Percentiles rank a stretch among this genome's conserved stretches.
Evolutionary conservation across 345 rosid genomes (phyloP).

Genomic region (Populus alba): DNA sequence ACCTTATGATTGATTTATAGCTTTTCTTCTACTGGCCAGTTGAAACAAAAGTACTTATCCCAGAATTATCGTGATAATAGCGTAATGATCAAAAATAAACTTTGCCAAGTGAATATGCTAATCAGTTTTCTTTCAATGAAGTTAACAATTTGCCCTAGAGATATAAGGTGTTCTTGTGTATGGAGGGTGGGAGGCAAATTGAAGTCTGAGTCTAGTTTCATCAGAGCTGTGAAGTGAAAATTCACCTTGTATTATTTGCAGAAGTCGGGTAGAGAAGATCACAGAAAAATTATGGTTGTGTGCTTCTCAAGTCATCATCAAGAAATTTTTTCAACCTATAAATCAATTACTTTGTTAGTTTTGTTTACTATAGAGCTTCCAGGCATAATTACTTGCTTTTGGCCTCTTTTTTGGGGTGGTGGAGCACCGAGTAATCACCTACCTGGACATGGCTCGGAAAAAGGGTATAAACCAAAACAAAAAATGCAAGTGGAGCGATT

Average conservation of each 20-base stretch:
- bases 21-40: no score
- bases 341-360: background rate
- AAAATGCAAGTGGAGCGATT: background rate
- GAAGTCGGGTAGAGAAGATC: background rate
- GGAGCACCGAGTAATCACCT: background rate
- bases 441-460: background rate
- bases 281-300: slow-evolving; percentile 3
- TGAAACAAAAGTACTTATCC: no score
- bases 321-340: background rate
- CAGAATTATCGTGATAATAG: no score
- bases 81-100: background rate
- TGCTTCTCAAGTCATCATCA: slow-evolving; percentile 9
- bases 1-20: no score
- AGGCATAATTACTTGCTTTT: background rate
- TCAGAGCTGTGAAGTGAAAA: background rate
- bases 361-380: background rate
- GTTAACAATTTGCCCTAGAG: background rate
- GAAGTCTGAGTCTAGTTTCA: no score
- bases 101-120: background rate
- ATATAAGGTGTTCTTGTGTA: background rate
- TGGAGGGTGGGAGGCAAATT: background rate
- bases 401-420: background rate
- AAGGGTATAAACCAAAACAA: background rate
- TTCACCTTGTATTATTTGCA: background rate
- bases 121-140: no score